Evolutionary conservation across 2,329 filamentous ascomycete species (phyloP).

Genomic region (Fusarium dlaminii): DNA sequence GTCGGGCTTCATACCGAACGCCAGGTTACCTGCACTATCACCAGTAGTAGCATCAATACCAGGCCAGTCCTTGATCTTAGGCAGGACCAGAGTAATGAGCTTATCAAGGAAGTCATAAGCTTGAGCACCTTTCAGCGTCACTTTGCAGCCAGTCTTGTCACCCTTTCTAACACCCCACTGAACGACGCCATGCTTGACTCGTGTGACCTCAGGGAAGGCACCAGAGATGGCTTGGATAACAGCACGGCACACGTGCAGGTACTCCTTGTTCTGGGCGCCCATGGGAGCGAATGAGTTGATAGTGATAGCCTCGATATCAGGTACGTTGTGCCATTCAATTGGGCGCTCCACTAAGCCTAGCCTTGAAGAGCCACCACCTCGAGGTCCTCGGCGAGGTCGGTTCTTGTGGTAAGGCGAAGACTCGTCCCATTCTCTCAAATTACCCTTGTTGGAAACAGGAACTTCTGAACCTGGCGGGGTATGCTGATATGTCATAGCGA

Average conservation of each 20-base stretch:
- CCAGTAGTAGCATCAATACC: constrained; percentile 74
- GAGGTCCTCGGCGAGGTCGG: constrained; percentile 82
- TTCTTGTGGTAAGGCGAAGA: constrained; percentile 96
- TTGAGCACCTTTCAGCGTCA: constrained; percentile 78
- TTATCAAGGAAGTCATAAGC: constrained; percentile 94
- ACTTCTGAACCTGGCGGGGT: constrained; percentile 76
- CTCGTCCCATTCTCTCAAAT: constrained; percentile 86
- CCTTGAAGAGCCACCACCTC: constrained; percentile 73
- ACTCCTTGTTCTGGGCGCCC: constrained; percentile 75
- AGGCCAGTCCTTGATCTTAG: constrained; percentile 95
- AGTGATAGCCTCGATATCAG: constrained; percentile 81
- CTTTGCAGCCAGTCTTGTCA: constrained; percentile 79
- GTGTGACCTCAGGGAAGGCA: constrained; percentile 74
- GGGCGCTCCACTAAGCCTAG: constrained; percentile 77
- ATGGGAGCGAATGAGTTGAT: constrained; percentile 79
- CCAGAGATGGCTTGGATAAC: constrained; percentile 88
- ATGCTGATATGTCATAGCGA: constrained; percentile 90
- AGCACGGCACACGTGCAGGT: constrained; percentile 84
- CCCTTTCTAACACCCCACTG: constrained; percentile 80
- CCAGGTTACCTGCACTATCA: constrained; percentile 88
- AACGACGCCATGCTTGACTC: constrained; percentile 74
- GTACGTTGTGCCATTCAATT: constrained; percentile 85
- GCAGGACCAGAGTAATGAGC: constrained; percentile 87
- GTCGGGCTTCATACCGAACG: constrained; percentile 80
- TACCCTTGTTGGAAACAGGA: constrained; percentile 62